Evolutionary conservation across 345 rosid genomes (phyloP).

Genomic region (Arabis hirsuta): DNA sequence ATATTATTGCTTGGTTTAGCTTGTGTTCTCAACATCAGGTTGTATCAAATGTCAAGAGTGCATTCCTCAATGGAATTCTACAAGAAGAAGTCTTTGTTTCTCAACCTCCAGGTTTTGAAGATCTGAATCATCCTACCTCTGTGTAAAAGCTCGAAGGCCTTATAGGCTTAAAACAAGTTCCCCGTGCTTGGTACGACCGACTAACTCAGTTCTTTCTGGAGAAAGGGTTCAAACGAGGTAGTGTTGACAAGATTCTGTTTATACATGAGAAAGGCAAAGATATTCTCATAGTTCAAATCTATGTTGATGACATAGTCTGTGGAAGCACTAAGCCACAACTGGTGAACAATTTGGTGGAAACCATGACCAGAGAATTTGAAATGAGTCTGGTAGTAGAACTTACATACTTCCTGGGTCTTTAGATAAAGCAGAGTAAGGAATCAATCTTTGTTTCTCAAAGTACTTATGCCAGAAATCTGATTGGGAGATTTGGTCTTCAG

Average conservation of each 20-base stretch:
- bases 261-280: background rate
- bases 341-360: too few species aligned
- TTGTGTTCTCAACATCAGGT: background rate
- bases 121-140: background rate
- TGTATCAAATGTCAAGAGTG: background rate
- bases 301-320: too few species aligned
- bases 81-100: background rate
- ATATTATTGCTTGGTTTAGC: background rate
- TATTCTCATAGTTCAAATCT: too few species aligned
- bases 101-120: background rate
- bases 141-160: too few species aligned
- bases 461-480: background rate
- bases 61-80: background rate
- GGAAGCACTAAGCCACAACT: too few species aligned
- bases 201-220: background rate
- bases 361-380: too few species aligned
- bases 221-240: background rate
- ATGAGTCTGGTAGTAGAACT: background rate
- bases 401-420: background rate
- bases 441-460: background rate
- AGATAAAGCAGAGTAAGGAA: background rate
- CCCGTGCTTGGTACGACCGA: background rate
- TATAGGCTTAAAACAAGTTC: background rate
- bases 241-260: background rate
- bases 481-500: background rate